These are phyloP conservation scores for Mucor racemosus DNA, from an alignment of 371 early-diverging fungal genomes.

Conservation along the genomic window DNA sequence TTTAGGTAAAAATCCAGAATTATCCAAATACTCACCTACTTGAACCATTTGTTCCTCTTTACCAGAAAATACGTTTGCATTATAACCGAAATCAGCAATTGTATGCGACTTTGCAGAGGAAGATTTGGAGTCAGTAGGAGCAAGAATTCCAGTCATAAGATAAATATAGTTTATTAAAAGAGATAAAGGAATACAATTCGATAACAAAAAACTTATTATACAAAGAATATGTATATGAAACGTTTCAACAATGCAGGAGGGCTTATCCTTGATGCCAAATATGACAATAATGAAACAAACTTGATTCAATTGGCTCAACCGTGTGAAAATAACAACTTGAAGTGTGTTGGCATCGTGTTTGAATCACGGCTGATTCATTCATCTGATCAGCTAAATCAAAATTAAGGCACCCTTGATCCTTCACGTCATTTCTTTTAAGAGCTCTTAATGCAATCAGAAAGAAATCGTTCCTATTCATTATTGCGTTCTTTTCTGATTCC, in stretches of 20 bases:
- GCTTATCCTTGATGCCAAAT: background rate
- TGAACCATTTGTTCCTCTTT: slow-evolving; percentile 91
- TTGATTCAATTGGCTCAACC: background rate
- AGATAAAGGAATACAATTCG: background rate
- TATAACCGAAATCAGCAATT: slow-evolving; percentile 68
- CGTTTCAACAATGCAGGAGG: slow-evolving; percentile 3
- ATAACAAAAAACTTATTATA: background rate
- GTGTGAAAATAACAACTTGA: background rate
- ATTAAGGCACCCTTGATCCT: too few species aligned
- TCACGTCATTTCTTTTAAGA: too few species aligned
- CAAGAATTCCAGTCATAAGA: background rate
- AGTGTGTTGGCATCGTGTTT: background rate
- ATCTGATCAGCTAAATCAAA: background rate
- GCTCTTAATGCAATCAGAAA: too few species aligned
- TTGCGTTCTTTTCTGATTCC: too few species aligned
- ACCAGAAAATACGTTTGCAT: slow-evolving; percentile 80
- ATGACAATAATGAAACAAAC: too few species aligned
- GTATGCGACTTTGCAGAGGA: slow-evolving; percentile 15
- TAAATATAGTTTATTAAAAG: background rate
- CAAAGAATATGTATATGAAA: background rate
- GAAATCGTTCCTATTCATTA: too few species aligned
- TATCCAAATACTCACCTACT: slow-evolving; percentile 81
- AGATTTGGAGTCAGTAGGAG: background rate
- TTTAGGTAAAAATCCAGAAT: slow-evolving; percentile 90
- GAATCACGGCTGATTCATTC: background rate